Conservation (phyloP, 2,329 filamentous ascomycete species). For the Lithohypha guttulata region DNA sequence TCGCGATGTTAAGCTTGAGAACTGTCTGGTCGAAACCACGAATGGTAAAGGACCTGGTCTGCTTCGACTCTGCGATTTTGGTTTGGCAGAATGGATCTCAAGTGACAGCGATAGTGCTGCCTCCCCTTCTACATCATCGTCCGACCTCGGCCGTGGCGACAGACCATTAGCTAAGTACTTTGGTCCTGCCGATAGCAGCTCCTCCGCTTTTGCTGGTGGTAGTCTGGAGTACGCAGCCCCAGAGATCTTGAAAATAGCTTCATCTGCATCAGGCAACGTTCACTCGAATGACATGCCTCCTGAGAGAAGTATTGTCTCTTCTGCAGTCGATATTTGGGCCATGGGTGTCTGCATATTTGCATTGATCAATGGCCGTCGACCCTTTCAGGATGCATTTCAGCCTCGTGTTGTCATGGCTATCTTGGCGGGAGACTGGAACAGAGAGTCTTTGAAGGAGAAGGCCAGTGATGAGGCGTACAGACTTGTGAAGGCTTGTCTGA, state of each 20-base stretch:
- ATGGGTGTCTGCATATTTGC: conserved; percentile 54
- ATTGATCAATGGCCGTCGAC: conserved; percentile 49
- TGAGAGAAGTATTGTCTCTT: conserved; percentile 28
- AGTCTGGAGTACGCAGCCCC: conserved; percentile 47
- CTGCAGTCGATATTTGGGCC: conserved; percentile 56
- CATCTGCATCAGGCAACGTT: not conserved
- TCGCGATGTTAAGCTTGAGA: conserved; percentile 59
- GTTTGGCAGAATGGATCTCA: conserved; percentile 57
- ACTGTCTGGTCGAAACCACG: conserved; percentile 50
- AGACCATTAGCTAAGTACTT: conserved; percentile 41
- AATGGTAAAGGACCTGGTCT: conserved; percentile 40
- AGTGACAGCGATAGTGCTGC: conserved; percentile 41
- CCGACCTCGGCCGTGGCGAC: conserved; percentile 34
- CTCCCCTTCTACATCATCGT: conserved; percentile 27
- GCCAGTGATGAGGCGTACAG: conserved; percentile 36
- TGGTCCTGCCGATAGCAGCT: conserved; percentile 46
- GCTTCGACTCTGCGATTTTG: conserved; percentile 56
- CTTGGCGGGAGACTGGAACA: conserved; percentile 48
- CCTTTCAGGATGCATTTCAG: conserved; percentile 51
- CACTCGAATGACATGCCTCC: conserved; percentile 1
- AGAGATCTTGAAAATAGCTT: conserved; percentile 32
- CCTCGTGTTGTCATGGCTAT: conserved; percentile 51
- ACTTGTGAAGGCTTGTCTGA: conserved; percentile 50
- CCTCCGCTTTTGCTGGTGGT: conserved; percentile 43
- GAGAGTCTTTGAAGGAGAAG: conserved; percentile 14